phyloP scores from a whole-genome alignment of 257 asterid species.

The Paulownia fortunei region DNA sequence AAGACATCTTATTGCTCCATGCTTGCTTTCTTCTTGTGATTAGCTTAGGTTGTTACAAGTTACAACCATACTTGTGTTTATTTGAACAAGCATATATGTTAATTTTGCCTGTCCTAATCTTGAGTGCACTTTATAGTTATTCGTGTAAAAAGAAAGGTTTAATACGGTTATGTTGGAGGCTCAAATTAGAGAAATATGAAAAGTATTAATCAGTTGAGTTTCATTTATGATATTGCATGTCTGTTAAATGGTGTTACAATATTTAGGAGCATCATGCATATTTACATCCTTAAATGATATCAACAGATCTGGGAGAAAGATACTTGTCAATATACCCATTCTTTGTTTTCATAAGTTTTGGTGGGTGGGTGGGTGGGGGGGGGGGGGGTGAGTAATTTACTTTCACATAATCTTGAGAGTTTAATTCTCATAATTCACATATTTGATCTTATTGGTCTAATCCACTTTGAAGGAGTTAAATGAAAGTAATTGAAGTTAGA shows the following conservation, averaged over 20 bases:
- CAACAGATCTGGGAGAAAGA: neutral
- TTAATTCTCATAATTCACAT: neutral
- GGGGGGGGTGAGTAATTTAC: neutral
- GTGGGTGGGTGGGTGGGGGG: neutral
- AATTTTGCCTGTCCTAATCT: neutral
- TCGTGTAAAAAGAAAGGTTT: neutral
- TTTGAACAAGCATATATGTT: neutral
- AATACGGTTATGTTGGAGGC: neutral
- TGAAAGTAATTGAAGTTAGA: neutral
- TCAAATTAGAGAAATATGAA: conserved; percentile 17
- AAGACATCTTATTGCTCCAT: neutral
- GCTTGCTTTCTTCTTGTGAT: neutral
- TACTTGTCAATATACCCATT: neutral
- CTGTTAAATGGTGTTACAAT: neutral
- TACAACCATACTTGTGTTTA: neutral
- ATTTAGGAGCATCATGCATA: neutral
- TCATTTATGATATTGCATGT: neutral
- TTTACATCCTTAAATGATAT: conserved; percentile 20
- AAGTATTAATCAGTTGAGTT: conserved; percentile 8
- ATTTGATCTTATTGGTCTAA: neutral
- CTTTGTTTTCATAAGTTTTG: neutral
- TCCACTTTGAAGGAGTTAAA: conserved; percentile 20
- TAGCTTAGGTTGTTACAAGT: neutral
- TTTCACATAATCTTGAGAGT: neutral
- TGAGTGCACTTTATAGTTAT: neutral